phyloP scores from a whole-genome alignment of 176 grass and related monocot genomes.

The maize (Zea mays) region DNA sequence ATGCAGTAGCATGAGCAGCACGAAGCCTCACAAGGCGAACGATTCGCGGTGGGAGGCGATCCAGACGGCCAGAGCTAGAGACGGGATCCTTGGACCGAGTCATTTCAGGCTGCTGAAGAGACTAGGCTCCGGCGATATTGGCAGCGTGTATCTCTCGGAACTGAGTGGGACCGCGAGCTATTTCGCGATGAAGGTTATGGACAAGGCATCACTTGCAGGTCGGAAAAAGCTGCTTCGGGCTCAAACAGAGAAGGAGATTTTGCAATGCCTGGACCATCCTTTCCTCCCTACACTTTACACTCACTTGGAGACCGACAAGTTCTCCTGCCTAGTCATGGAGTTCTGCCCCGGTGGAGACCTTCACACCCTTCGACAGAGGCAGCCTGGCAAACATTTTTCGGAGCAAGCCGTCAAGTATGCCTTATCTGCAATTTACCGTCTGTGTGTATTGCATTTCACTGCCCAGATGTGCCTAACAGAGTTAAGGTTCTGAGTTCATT shows the following conservation, averaged over 20 bases:
- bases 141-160: constrained; percentile 63
- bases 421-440: constrained; percentile 15
- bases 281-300: constrained; percentile 66
- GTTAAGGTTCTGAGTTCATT: background rate
- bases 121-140: constrained; percentile 59
- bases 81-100: constrained; percentile 46
- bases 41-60: constrained; percentile 56
- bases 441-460: background rate
- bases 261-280: constrained; percentile 65
- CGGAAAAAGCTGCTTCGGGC: constrained; percentile 61
- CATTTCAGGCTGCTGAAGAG: constrained; percentile 62
- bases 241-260: constrained; percentile 68
- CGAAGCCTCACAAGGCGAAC: constrained; percentile 59
- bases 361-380: constrained; percentile 62
- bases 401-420: constrained; percentile 73
- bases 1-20: constrained; percentile 55
- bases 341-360: constrained; percentile 67
- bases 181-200: constrained; percentile 73
- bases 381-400: constrained; percentile 58
- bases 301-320: constrained; percentile 66
- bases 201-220: constrained; percentile 59
- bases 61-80: constrained; percentile 45
- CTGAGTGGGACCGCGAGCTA: constrained; percentile 44
- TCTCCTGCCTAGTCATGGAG: constrained; percentile 71
- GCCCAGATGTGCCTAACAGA: background rate